These are phyloP conservation scores for Xenoacremonium recifei DNA, from an alignment of 2,329 filamentous ascomycete species.

Conservation along the genomic window DNA sequence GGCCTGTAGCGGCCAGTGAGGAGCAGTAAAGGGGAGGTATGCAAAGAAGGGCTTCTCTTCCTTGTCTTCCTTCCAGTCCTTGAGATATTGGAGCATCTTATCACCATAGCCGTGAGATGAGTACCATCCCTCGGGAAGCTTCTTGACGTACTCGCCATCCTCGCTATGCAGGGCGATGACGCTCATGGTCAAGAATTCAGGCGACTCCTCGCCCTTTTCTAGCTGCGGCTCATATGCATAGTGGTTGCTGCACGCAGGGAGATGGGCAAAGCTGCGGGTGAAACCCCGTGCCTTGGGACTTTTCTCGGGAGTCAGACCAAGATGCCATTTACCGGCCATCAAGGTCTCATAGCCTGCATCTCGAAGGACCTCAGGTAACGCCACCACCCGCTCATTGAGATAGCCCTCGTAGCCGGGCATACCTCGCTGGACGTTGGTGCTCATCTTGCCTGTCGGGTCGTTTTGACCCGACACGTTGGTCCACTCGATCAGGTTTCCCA, in stretches of 20 bases:
- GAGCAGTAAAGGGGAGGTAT: slow-evolving; percentile 50
- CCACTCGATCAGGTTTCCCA: slow-evolving; percentile 45
- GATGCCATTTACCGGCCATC: slow-evolving; percentile 49
- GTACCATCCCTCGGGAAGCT: slow-evolving; percentile 42
- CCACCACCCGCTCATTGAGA: slow-evolving; percentile 52
- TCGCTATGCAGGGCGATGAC: slow-evolving; percentile 17
- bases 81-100: slow-evolving; percentile 42
- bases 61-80: slow-evolving; percentile 23
- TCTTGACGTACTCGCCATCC: slow-evolving; percentile 13
- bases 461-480: slow-evolving; percentile 1
- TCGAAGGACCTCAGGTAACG: slow-evolving; percentile 53
- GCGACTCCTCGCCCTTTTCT: slow-evolving; percentile 8
- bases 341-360: slow-evolving; percentile 56
- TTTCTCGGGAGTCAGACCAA: slow-evolving; percentile 14
- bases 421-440: slow-evolving; percentile 9
- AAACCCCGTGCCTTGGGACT: slow-evolving; percentile 43
- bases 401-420: slow-evolving; percentile 45
- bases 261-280: slow-evolving; percentile 55
- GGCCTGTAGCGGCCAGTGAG: slow-evolving; percentile 63
- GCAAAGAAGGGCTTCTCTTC: slow-evolving; percentile 26
- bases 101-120: slow-evolving; percentile 44
- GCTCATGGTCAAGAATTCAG: slow-evolving; percentile 16
- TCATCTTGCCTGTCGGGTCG: slow-evolving; percentile 8
- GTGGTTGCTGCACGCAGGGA: slow-evolving; percentile 59
- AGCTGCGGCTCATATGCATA: slow-evolving; percentile 28